A percentile compares a stretch with the other conserved stretches of the same genome.
Evolutionary conservation across 2,329 filamentous ascomycete genomes (phyloP).

Genomic region (Fusarium fujikuroi): DNA sequence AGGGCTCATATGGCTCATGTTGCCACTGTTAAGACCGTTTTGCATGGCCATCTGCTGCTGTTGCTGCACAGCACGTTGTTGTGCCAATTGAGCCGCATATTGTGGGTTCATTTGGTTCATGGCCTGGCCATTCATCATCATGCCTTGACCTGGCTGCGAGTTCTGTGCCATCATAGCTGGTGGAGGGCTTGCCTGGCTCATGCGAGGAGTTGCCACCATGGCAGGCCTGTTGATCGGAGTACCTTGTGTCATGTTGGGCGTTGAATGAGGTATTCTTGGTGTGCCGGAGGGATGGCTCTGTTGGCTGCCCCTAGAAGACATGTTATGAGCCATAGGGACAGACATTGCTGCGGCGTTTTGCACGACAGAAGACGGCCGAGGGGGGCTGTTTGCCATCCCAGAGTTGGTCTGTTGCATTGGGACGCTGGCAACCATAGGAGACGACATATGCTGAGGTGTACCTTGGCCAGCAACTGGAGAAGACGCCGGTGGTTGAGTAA

Average conservation of each 20-base stretch:
- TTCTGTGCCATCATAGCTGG: constrained; percentile 68
- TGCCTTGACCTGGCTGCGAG: constrained; percentile 61
- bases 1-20: constrained; percentile 52
- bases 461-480: constrained; percentile 74
- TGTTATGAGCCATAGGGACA: constrained; percentile 69
- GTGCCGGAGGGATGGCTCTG: constrained; percentile 73
- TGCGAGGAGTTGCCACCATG: constrained; percentile 68
- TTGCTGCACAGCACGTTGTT: constrained; percentile 58
- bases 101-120: constrained; percentile 54
- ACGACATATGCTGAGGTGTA: constrained; percentile 73
- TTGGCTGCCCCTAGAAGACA: constrained; percentile 73
- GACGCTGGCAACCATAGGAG: constrained; percentile 70
- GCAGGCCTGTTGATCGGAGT: constrained; percentile 67
- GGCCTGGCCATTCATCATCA: constrained; percentile 64
- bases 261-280: constrained; percentile 69
- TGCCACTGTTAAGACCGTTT: constrained; percentile 50
- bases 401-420: constrained; percentile 74
- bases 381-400: constrained; percentile 74
- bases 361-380: constrained; percentile 73
- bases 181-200: constrained; percentile 71
- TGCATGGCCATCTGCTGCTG: constrained; percentile 57
- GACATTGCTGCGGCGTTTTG: constrained; percentile 68
- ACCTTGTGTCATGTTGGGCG: constrained; percentile 68
- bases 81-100: constrained; percentile 59
- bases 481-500: constrained; percentile 71